Evolutionary conservation across 768 basidiomycete species (phyloP), one percentile per base, ranked within the genome.

Genomic region (Suillus subaureus): DNA sequence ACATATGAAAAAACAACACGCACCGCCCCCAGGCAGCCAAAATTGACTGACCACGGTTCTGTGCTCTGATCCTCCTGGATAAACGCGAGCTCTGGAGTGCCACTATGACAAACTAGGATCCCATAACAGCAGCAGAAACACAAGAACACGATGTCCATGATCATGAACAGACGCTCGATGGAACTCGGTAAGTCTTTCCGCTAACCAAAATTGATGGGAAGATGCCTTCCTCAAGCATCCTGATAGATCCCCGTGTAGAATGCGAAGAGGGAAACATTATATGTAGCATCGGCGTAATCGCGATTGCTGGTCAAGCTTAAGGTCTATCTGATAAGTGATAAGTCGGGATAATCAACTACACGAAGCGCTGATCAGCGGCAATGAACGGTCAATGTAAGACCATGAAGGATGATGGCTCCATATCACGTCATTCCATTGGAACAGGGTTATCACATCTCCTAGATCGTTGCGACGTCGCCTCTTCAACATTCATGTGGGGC

Each of bases 271-370:
- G 40, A 11, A 6, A 42, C 26, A 60, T 31, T 21, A 58, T 58
- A n/a, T n/a, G n/a, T n/a, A 58, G 16, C 26, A 60, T 60, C 57
- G 7, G 37, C 57, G 26, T 58, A 58, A 58, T 39, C 39, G 26
- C 28, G 40, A 40, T 18, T 60, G 21, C 21, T 35, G 21, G 33
- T 42, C 26, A n/a, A n/a, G n/a, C n/a, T n/a, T n/a, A n/a, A 60
- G 40, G 58, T 31, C 28, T 28, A 40, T 60, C 58, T 60, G 58
- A 40, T 60, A 42, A 60, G 58, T 28, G 37, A 40, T 58, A 39
- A 26, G 57, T 26, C 37, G 12, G 57, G 40, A 21, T 16, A 60
- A 42, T 40, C 37, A 26, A 58, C 33, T 35, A 3, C 16, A 58
- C 16, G 57, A 58, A 33, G 54, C 37, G 57, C 40, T 21, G 8